Conservation (phyloP, 768 basidiomycete genomes). For the Russula foetens region DNA sequence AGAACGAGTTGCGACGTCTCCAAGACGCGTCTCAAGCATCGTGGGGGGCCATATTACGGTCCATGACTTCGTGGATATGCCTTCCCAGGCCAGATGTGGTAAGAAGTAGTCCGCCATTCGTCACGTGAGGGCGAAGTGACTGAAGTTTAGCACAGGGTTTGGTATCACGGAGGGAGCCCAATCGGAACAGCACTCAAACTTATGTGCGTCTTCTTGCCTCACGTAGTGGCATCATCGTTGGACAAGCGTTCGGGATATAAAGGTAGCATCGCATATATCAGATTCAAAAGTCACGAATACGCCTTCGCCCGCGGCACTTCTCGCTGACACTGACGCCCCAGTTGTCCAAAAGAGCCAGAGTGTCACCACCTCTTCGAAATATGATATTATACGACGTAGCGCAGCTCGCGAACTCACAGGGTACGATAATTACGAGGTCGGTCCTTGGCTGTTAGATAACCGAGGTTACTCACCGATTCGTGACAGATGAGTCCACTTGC, state of each 20-base stretch:
- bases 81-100: not conserved
- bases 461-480: not conserved
- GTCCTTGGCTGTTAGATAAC: not conserved
- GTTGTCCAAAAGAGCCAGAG: not conserved
- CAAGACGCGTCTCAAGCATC: not conserved
- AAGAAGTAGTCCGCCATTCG: not conserved
- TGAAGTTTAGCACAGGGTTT: not conserved
- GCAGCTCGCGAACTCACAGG: not conserved
- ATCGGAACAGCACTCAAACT: constrained; percentile 8
- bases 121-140: not conserved
- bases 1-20: constrained; percentile 5
- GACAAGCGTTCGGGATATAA: constrained; percentile 11
- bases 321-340: not conserved
- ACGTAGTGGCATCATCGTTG: constrained; percentile 7
- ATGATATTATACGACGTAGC: not conserved
- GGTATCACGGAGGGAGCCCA: not conserved
- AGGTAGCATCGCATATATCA: constrained; percentile 5
- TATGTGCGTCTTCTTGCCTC: constrained; percentile 15
- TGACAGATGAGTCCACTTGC: not conserved
- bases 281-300: not conserved
- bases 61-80: constrained; percentile 6
- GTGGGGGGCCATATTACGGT: not conserved
- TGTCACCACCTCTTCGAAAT: constrained; percentile 2
- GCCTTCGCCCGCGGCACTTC: not conserved
- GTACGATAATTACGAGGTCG: not conserved